Evolutionary conservation across 169 alveolate species (phyloP).

Genomic region (Eimeria mitis): DNA sequence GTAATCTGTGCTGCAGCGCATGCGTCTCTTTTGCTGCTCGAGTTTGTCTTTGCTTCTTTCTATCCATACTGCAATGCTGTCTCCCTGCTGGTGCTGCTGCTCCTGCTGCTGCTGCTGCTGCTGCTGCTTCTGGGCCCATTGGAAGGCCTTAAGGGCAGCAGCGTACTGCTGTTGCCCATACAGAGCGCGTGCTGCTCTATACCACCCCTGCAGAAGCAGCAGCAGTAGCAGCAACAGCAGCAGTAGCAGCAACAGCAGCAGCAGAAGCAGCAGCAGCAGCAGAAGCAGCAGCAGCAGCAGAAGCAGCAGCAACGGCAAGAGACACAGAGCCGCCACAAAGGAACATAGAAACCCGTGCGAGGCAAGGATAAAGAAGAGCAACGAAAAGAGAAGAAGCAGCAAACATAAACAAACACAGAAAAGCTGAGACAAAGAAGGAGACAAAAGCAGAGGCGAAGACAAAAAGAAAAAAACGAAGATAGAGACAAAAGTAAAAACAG

Average conservation of each 20-base stretch:
- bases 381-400: background rate
- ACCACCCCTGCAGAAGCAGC: conserved; percentile 35
- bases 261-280: too few species aligned
- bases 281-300: too few species aligned
- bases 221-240: conserved; percentile 7
- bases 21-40: conserved; percentile 13
- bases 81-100: conserved; percentile 6
- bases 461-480: too few species aligned
- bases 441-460: too few species aligned
- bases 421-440: background rate
- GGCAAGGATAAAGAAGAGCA: background rate
- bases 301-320: background rate
- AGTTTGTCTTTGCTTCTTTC: conserved; percentile 11
- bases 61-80: conserved; percentile 14
- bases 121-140: conserved; percentile 28
- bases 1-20: conserved; percentile 43
- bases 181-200: conserved; percentile 24
- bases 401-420: background rate
- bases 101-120: conserved; percentile 7
- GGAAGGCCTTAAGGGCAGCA: conserved; percentile 10
- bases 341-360: too few species aligned
- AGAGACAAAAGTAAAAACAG: too few species aligned
- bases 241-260: background rate
- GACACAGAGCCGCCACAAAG: too few species aligned
- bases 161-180: conserved; percentile 17